Evolutionary conservation across 2,329 filamentous ascomycete genomes (phyloP), one percentile per base, ranked within the genome.

Genomic region (Venturia effusa): DNA sequence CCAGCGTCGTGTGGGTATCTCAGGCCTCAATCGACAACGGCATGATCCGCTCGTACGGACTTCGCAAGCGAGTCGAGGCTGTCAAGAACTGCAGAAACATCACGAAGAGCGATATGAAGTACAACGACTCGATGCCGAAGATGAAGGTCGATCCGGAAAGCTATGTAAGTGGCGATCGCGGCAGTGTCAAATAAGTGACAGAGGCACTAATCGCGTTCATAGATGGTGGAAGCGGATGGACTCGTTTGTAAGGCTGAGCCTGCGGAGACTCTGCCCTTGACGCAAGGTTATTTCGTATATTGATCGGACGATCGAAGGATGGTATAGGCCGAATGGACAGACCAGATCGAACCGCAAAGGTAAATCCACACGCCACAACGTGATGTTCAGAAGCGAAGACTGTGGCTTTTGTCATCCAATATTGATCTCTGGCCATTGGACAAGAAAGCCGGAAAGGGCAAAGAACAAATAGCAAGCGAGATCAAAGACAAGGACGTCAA

Each of bases 81-180:
- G 91, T 97, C 60, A 86, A 82, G 71, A 83, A 84, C 64, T 96
- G 92, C 74, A 81, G 92, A 65, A 83, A 75, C 39, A 82, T 96
- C 55, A 81, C 87, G 54, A 97, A 97, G 81, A 81, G 77, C 69
- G 89, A 97, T 75, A 96, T 97, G 92, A 92, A 90, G 72, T 92
- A 85, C 75, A 97, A 97, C 74, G 86, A 91, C 71, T 76, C 77
- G 63, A 91, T 85, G 84, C 93, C 93, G 17, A 85, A 82, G 77
- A 97, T 97, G 90, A 86, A 80, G 70, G 92, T 97, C 66, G 92
- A 97, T 74, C 89, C 93, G 5, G 93, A 97, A 81, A 87, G 84
- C 71, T 97, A 97, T 78, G 78, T 81, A 69, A 77, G 80, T 78
- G 55, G 7, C 30, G 24, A 40, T 45, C 27, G 3, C 1, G 24